A percentile compares a stretch with the other conserved stretches of the same genome.
Conservation (phyloP, 352 stramenopile genomes). For the Pythium vanterpoolii region DNA sequence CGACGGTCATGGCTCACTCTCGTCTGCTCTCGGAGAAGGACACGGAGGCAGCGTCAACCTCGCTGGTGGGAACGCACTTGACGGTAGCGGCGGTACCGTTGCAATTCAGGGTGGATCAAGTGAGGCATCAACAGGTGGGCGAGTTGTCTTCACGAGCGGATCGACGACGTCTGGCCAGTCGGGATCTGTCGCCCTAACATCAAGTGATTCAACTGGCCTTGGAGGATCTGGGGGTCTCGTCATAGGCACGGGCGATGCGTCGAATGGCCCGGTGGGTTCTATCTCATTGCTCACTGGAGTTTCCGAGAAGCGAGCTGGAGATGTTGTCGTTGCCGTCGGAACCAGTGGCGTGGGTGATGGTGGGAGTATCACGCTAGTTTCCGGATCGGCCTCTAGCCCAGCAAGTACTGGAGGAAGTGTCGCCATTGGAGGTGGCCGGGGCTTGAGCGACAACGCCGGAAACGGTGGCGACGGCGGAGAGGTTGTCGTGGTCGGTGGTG, state of each 20-base stretch:
- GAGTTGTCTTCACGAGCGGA: constrained; percentile 29
- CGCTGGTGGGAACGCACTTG: constrained; percentile 19
- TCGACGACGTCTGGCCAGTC: constrained; percentile 42
- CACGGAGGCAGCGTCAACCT: constrained; percentile 21
- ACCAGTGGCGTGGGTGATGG: constrained; percentile 45
- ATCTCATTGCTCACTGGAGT: constrained; percentile 45
- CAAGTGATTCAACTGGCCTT: constrained; percentile 32
- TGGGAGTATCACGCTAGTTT: constrained; percentile 43
- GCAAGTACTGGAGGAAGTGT: constrained; percentile 52
- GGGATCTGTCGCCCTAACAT: constrained; percentile 36
- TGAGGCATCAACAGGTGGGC: constrained; percentile 18
- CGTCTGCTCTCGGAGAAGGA: constrained; percentile 17
- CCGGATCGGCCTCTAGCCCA: constrained; percentile 43
- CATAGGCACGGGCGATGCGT: constrained; percentile 36
- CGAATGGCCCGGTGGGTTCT: constrained; percentile 33
- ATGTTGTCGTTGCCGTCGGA: constrained; percentile 37
- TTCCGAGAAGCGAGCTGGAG: constrained; percentile 36
- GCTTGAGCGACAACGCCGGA: constrained; percentile 63
- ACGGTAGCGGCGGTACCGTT: constrained; percentile 26
- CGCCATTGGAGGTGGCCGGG: constrained; percentile 41
- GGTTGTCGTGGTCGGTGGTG: constrained; percentile 47
- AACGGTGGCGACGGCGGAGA: constrained; percentile 67
- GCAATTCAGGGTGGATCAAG: constrained; percentile 22
- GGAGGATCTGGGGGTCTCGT: constrained; percentile 40
- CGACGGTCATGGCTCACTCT: constrained; percentile 21